Percentiles rank a stretch among this genome's conserved stretches.
These are phyloP conservation scores for Dactylonectria macrodidyma DNA, from an alignment of 2,329 filamentous ascomycete species.

Conservation along the genomic window DNA sequence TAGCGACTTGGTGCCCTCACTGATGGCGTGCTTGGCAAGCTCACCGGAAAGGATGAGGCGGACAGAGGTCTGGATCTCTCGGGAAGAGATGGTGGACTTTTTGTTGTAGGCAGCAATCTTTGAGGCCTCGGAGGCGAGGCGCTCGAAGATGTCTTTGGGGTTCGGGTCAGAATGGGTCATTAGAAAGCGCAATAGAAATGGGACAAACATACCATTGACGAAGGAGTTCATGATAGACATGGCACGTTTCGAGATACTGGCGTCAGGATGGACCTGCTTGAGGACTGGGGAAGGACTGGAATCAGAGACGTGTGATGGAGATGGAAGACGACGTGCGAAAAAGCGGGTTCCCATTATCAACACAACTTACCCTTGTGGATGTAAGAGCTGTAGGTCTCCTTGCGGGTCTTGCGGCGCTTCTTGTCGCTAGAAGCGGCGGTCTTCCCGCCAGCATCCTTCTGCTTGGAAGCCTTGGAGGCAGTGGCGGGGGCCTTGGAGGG, in stretches of 20 bases:
- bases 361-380: slow-evolving; percentile 93
- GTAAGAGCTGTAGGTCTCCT: slow-evolving; percentile 99
- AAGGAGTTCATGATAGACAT: slow-evolving; percentile 99
- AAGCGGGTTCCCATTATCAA: slow-evolving; percentile 21
- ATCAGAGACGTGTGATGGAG: slow-evolving; percentile 38
- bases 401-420: slow-evolving; percentile 99
- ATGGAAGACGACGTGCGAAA: slow-evolving; percentile 13
- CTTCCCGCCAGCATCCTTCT: slow-evolving; percentile 99
- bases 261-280: slow-evolving; percentile 99
- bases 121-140: slow-evolving; percentile 97
- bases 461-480: slow-evolving; percentile 82
- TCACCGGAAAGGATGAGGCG: slow-evolving; percentile 98
- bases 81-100: slow-evolving; percentile 99
- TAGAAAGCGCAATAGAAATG: no score
- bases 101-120: slow-evolving; percentile 99
- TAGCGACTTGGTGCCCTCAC: slow-evolving; percentile 95
- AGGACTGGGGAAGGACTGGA: slow-evolving; percentile 76
- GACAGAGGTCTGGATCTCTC: slow-evolving; percentile 99
- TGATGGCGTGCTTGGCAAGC: slow-evolving; percentile 99
- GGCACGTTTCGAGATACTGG: slow-evolving; percentile 99
- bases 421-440: slow-evolving; percentile 96
- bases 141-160: slow-evolving; percentile 93
- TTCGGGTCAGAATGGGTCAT: slow-evolving; percentile 16
- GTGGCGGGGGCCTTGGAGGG: slow-evolving; percentile 95
- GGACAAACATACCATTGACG: slow-evolving; percentile 84